Base-by-base conservation (phyloP, 2,329 filamentous ascomycete species). In the Colletotrichum lindemuthianum region DNA sequence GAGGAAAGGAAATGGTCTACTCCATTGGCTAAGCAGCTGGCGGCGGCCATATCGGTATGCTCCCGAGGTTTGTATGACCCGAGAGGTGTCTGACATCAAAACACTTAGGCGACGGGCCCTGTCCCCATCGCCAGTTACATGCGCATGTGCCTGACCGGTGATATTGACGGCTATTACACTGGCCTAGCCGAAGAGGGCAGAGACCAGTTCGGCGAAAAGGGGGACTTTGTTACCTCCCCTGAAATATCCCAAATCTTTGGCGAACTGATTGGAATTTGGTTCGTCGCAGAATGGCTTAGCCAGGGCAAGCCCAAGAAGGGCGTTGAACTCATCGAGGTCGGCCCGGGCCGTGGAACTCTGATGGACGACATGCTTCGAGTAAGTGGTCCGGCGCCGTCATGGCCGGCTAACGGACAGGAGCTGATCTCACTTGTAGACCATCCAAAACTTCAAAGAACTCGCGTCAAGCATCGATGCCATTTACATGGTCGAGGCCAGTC, bases 161-260 rank as follows among this genome's bases (percentile, higher is more conserved):
- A 96, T 66, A 80, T 93, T 43, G 93, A 93, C 63, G 96, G 96
- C 58, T 99, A 99, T 81, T 99, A 99, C 79, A 98, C 93, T 1
- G 87, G 90, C 6, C 87, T 88, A 32, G 84, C 90, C 47, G 84
- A 85, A 58, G 79, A 87, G 65, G 89, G 86, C 16, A 86, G 89
- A 50, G 94, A 97, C 73, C 94, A 95, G 68, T 99, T 99, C 71
- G 96, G 96, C n/a, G 82, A 87, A 59, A 92, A 92, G 73, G 96
- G 96, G 33, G 96, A 99, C 78, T 99, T 99, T 74, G 90, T 98
- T 55, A 99, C 96, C 0, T 97, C 94, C 0, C 96, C 96, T 0
- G 96, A 99, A 78, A 98, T 99, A 71, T 97, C 94, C 1, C 96
- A 98, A 75, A 86, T 98, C 11, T 99, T 99, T 78, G 96, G 96